Conservation (phyloP, 352 stramenopile species). For the Phytophthora pinifolia region DNA sequence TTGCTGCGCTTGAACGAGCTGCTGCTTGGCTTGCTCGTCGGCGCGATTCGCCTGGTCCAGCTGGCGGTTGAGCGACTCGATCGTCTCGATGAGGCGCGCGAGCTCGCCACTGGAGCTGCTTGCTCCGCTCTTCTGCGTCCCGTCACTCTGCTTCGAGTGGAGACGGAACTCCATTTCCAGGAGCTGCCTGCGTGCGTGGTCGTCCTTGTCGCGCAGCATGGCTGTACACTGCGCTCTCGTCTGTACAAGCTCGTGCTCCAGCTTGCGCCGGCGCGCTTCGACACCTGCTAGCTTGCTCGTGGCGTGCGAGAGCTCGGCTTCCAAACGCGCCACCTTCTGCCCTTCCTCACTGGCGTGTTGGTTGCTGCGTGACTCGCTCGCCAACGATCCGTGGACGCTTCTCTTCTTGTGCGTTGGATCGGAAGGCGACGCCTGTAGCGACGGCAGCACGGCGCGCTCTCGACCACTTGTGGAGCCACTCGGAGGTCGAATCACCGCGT, state of each 20-base stretch:
- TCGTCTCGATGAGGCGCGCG: slow-evolving; percentile 64
- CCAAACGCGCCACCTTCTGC: no score
- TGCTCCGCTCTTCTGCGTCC: slow-evolving; percentile 7
- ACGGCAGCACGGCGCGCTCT: slow-evolving; percentile 24
- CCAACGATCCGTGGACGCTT: neutral
- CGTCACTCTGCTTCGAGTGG: slow-evolving; percentile 41
- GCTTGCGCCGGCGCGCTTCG: slow-evolving; percentile 34
- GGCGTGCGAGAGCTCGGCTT: slow-evolving; percentile 33
- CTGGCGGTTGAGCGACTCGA: slow-evolving; percentile 63
- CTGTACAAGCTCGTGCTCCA: slow-evolving; percentile 51
- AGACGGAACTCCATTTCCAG: slow-evolving; percentile 50
- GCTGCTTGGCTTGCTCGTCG: slow-evolving; percentile 39
- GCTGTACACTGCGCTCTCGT: slow-evolving; percentile 37
- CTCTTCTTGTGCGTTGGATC: slow-evolving; percentile 23
- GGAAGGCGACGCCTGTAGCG: slow-evolving; percentile 4
- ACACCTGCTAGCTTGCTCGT: slow-evolving; percentile 26
- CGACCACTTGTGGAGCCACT: slow-evolving; percentile 16
- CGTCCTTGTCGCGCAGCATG: slow-evolving; percentile 57
- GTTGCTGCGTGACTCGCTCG: slow-evolving; percentile 9
- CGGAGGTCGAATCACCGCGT: slow-evolving; percentile 10
- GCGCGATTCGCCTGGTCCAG: slow-evolving; percentile 48
- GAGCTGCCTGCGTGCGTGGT: slow-evolving; percentile 50
- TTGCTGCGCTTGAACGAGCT: slow-evolving; percentile 45
- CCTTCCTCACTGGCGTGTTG: no score
- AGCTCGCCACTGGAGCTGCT: slow-evolving; percentile 42